Evolutionary conservation across 352 stramenopile genomes (phyloP), one percentile per base, ranked within the genome.

Genomic region (Pythium inflatum): DNA sequence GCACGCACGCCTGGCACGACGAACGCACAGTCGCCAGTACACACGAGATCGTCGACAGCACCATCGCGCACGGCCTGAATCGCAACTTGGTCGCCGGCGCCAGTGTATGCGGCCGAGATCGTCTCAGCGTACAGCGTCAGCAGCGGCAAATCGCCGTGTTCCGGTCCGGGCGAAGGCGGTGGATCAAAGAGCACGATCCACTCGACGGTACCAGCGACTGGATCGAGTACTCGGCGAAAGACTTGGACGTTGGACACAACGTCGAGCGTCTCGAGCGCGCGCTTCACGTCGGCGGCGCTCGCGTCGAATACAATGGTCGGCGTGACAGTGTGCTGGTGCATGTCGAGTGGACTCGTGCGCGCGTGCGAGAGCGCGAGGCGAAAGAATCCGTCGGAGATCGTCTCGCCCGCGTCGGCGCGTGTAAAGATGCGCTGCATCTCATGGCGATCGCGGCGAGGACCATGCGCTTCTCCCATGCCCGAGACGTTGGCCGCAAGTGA

Each of bases 221-320:
- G 48, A 25, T 55, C 48, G 18, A 79, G 66, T 8, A 24, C 51
- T 16, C 70, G 74, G 9, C 80, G 81, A 24, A 82, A 76, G 4
- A 93, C 80, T 27, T 90, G 82, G 0, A 90, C 87, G 65, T 66
- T 71, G 20, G 73, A 70, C 36, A 95, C 76, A 22, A 84, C 75
- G 8, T 89, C 84, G n/a, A 97, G 77, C 18, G 71, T 83, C 62
- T 94, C 78, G 34, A 97, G 74, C 28, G 84, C 87, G 6, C 69
- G 43, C 65, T 94, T 90, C 60, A 97, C 70, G 16, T 82, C 62
- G 22, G 61, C 59, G 34, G 77, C 84, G 33, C 73, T 89, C 33
- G 90, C 89, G 68, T 92, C 87, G 62, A 93, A 93, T 43, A 83
- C 54, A 56, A 97, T 95, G 20, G 66, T 71, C 16, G 78, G 73